These are phyloP conservation scores for Astrothelium macrocarpum DNA, from an alignment of 495 filamentous ascomycete species.

Conservation along the genomic window DNA sequence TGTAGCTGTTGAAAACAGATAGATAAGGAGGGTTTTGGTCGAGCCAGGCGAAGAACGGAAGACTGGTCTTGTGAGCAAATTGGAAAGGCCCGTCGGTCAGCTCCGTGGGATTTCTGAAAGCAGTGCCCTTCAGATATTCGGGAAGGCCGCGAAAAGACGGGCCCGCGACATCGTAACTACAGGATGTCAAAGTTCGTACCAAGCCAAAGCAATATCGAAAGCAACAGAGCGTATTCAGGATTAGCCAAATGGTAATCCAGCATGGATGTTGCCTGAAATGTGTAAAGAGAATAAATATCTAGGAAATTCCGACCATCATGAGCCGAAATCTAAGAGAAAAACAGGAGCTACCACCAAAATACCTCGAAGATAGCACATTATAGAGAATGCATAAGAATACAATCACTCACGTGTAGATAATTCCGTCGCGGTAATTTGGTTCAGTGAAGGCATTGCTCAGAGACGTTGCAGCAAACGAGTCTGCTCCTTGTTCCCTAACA, in stretches of 20 bases:
- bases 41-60: not conserved
- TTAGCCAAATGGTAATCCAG: not conserved
- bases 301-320: not conserved
- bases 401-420: not conserved
- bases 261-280: not conserved
- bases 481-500: not conserved
- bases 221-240: too few relatives aligned
- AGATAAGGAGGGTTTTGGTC: conserved; percentile 4
- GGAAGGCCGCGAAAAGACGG: conserved; percentile 1
- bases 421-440: not conserved
- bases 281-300: not conserved
- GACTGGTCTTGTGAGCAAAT: conserved; percentile 7
- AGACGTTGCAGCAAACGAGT: not conserved
- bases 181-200: not conserved
- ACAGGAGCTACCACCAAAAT: too few relatives aligned
- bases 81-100: conserved; percentile 12
- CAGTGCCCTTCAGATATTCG: conserved; percentile 6
- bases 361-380: too few relatives aligned
- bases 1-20: conserved; percentile 12
- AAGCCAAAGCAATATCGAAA: too few relatives aligned
- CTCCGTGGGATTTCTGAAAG: conserved; percentile 2
- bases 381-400: too few relatives aligned
- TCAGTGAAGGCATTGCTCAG: not conserved
- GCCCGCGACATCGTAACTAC: not conserved
- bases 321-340: too few relatives aligned